A percentile compares a stretch with the other conserved stretches of the same genome.
phyloP scores from a whole-genome alignment of 768 basidiomycete species.

The Leccinum barrowsii region DNA sequence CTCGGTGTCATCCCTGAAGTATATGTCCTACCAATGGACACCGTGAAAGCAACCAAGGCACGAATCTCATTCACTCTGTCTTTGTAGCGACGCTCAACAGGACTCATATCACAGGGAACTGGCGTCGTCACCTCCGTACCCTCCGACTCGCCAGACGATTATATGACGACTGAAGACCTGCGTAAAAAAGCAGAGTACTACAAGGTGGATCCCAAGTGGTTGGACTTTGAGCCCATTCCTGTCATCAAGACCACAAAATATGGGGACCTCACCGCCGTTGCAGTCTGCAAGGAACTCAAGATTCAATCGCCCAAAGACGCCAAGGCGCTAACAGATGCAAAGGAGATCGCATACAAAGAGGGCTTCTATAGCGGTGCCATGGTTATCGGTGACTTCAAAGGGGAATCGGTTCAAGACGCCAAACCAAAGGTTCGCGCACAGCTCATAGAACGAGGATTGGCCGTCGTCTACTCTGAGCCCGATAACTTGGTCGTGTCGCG shows the following conservation, averaged over 20 bases:
- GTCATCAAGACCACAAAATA: constrained; percentile 89
- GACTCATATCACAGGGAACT: constrained; percentile 61
- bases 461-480: constrained; percentile 92
- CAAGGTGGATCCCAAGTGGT: constrained; percentile 90
- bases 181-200: constrained; percentile 97
- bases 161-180: constrained; percentile 81
- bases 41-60: constrained; percentile 90
- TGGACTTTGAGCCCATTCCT: constrained; percentile 77
- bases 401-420: constrained; percentile 83
- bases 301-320: constrained; percentile 93
- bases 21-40: constrained; percentile 98
- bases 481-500: constrained; percentile 87
- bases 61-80: constrained; percentile 5
- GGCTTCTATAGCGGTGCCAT: constrained; percentile 96
- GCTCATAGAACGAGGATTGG: constrained; percentile 75
- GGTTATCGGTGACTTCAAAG: constrained; percentile 89
- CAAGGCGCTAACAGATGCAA: constrained; percentile 92
- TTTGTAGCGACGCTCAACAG: constrained; percentile 3
- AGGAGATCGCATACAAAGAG: constrained; percentile 97
- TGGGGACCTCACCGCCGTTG: constrained; percentile 84
- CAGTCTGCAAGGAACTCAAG: constrained; percentile 83
- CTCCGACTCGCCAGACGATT: constrained; percentile 98
- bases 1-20: constrained; percentile 80
- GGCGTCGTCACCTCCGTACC: constrained; percentile 98
- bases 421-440: constrained; percentile 83